Evolutionary conservation across 2,329 filamentous ascomycete species (phyloP), one percentile per base, ranked within the genome.

Genomic region (Endoconidiophora polonica): DNA sequence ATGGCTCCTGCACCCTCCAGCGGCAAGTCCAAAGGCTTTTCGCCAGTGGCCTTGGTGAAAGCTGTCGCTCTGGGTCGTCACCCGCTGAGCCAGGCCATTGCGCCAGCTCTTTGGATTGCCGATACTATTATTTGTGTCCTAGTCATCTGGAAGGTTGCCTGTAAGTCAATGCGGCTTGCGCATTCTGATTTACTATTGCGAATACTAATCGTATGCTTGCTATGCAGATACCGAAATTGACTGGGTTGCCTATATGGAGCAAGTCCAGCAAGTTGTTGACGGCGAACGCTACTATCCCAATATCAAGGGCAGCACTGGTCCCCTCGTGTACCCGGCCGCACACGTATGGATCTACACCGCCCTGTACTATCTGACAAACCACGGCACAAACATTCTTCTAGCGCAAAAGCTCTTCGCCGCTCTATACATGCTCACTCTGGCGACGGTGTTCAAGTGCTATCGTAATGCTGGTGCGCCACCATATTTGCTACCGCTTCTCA

Each of bases 181-280:
- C 22, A 23, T 5, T 23, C 20, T 22, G 4, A 14, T 12, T 44
- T 4, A n/a, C 5, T 37, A 22, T 14, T 26, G 36, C 10, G 7
- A 22, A 39, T 36, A 20, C 49, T 39, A 37, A 9, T 6, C 29
- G 46, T 16, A 33, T 29, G 3, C 9, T n/a, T 20, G 5, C 33
- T 26, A 42, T 44, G 41, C 57, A 73, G 91, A 98, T 63, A 98
- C 91, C 41, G 91, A 98, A 65, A 98, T 98, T 60, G 91, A 98
- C 66, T 98, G 90, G 90, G 75, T 74, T 53, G 86, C 91, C 0
- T 98, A 98, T 65, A 96, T 98, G 88, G 76, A 95, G 62, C 91
- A 98, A 60, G 73, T 96, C 42, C 67, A 74, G 39, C 79, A 88
- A 58, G 91, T 83, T 60, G 68, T 88, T 43, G 72, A 76, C 16